Evolutionary conservation across 345 rosid species (phyloP).

Genomic region (Carallia brachiata): DNA sequence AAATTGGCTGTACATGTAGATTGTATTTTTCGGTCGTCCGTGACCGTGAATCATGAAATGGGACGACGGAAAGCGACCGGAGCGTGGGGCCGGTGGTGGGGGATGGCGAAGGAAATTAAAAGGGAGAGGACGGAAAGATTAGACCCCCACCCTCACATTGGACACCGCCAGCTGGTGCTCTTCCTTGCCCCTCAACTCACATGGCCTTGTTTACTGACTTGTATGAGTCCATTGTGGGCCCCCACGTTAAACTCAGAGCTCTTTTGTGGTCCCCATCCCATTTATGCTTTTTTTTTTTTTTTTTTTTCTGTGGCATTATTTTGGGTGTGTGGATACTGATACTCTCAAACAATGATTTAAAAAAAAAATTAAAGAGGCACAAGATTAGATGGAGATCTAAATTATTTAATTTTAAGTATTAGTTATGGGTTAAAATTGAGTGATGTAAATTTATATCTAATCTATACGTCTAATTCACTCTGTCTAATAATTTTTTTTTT

Average conservation of each 20-base stretch:
- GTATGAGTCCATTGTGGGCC: neutral
- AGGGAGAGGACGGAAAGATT: neutral
- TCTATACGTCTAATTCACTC: too few relatives aligned
- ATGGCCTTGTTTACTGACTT: slow-evolving; percentile 1
- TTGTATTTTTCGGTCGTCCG: neutral
- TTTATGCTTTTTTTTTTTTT: slow-evolving; percentile 6
- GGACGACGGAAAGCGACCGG: slow-evolving; percentile 9
- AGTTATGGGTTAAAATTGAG: too few relatives aligned
- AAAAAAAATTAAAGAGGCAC: too few relatives aligned
- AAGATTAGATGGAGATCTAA: too few relatives aligned
- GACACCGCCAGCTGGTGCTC: slow-evolving; percentile 61
- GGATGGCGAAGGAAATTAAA: slow-evolving; percentile 8
- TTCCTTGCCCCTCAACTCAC: slow-evolving; percentile 10
- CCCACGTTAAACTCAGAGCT: neutral
- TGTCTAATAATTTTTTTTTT: neutral
- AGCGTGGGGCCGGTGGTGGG: neutral
- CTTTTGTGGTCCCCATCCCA: neutral
- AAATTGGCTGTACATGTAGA: too few relatives aligned
- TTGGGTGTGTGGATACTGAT: neutral
- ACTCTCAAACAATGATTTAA: slow-evolving; percentile 1
- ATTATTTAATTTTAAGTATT: too few relatives aligned
- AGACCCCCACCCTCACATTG: slow-evolving; percentile 25
- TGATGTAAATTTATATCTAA: too few relatives aligned
- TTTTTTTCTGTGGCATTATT: neutral
- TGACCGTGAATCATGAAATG: neutral